Base-by-base conservation (phyloP, 1,139 yeast genomes). In the Debaryomycetaceae sp. region DNA sequence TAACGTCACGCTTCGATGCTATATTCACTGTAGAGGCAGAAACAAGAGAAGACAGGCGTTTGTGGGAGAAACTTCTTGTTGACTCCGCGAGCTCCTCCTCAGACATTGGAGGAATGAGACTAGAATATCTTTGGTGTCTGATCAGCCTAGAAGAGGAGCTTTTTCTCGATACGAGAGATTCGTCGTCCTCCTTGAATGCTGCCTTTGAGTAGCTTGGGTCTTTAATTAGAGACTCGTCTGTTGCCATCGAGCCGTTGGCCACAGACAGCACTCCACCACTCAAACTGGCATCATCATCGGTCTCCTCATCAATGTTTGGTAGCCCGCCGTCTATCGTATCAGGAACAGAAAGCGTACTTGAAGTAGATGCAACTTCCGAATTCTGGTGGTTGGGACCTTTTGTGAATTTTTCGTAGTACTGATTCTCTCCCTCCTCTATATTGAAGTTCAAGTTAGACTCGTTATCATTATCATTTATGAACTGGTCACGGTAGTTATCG, bases 401-500 rank as follows among this genome's bases (percentile, higher is more conserved):
- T 6, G 74, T 68, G 45, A 72, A 72, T 44, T 59, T 65, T 39
- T 60, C 65, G 51, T 71, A 70, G 24, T 56, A 58, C 13, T 50
- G 51, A 8, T 52, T 53, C 22, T 62, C 65, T 36, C 54, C 49
- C 8, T 57, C 60, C 40, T 54, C 55, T 29, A 68, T 60, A 46
- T 61, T 64, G 44, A 66, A 63, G 47, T 69, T 69, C 44, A 69
- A 57, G 17, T 59, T 58, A 0, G 76, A 71, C 44, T 71, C 78
- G 46, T 65, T 66, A 49, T 74, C 77, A 50, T 71, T 73, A 42
- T 71, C 78, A 51, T 63, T 68, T 36, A 78, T 76, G 47, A 78
- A 78, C 45, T 73, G 75, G 49, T 76, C 81, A 42, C 83, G 66
- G 57, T 60, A 77, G 42, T 65, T 68, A 38, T 66, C 69, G 8